Evolutionary conservation across 352 stramenopile species (phyloP).

Genomic region (Globisporangium rhizosaccharum): DNA sequence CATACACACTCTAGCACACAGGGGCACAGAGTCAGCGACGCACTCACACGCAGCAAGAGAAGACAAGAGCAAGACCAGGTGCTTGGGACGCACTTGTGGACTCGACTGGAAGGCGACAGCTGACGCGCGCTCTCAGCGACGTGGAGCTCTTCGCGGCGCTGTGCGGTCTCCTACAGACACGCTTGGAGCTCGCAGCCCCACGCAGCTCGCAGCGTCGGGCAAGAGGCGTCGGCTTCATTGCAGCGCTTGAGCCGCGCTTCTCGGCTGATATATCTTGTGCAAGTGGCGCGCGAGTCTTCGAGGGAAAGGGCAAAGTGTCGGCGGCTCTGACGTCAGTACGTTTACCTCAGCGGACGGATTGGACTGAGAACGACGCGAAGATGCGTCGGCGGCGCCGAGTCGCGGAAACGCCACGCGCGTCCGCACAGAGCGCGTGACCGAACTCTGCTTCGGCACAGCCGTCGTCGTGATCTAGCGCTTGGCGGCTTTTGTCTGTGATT

Average conservation of each 20-base stretch:
- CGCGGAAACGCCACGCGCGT: slow-evolving; percentile 25
- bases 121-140: slow-evolving; percentile 50
- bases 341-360: slow-evolving; percentile 14
- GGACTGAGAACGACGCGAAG: neutral
- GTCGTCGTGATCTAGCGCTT: slow-evolving; percentile 48
- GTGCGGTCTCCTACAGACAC: slow-evolving; percentile 22
- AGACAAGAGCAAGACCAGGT: too few relatives aligned
- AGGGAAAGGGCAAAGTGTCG: neutral
- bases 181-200: slow-evolving; percentile 20
- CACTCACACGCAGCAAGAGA: neutral
- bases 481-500: slow-evolving; percentile 11
- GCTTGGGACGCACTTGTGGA: slow-evolving; percentile 24
- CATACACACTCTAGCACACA: too few relatives aligned
- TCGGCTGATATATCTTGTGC: neutral
- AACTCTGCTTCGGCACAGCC: slow-evolving; percentile 24
- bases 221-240: slow-evolving; percentile 4
- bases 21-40: neutral
- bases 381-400: slow-evolving; percentile 5
- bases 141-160: slow-evolving; percentile 36
- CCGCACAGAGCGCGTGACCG: slow-evolving; percentile 22
- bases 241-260: slow-evolving; percentile 1
- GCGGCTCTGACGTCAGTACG: neutral
- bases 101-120: slow-evolving; percentile 46
- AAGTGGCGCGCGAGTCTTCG: neutral
- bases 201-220: slow-evolving; percentile 22